Conservation (phyloP, 1,139 yeast species). For the Yamadazyma sp. region DNA sequence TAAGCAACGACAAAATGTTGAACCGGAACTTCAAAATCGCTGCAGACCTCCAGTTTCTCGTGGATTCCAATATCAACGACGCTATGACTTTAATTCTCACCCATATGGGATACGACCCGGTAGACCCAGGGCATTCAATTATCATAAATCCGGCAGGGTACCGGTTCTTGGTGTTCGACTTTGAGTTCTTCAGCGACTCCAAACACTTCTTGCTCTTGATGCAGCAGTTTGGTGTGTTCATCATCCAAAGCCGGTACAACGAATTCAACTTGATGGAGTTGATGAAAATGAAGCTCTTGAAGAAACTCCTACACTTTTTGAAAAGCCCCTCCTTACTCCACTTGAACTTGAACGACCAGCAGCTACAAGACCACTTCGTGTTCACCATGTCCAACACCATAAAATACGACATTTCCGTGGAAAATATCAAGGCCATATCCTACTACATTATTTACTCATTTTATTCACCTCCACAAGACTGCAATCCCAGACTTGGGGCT, state of each 20-base stretch:
- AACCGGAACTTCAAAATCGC: conserved; percentile 20
- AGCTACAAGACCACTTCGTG: conserved; percentile 4
- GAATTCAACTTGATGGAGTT: conserved; percentile 52
- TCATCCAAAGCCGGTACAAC: conserved; percentile 49
- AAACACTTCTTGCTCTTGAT: conserved; percentile 51
- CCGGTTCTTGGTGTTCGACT: conserved; percentile 31
- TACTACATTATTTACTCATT: conserved; percentile 37
- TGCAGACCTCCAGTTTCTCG: conserved; percentile 2
- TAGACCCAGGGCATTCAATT: conserved; percentile 26
- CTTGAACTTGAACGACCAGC: conserved; percentile 12
- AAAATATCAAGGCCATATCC: conserved; percentile 34
- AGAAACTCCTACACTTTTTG: conserved; percentile 52
- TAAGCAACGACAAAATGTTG: conserved; percentile 26
- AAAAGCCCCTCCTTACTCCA: conserved; percentile 27
- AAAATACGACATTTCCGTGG: conserved; percentile 36
- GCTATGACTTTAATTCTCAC: conserved; percentile 18
- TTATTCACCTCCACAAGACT: conserved; percentile 23
- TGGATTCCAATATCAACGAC: conserved; percentile 1
- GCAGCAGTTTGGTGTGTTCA: conserved; percentile 55
- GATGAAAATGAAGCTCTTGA: conserved; percentile 52
- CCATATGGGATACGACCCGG: conserved; percentile 26
- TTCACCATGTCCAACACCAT: conserved; percentile 22
- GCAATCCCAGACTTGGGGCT: conserved; percentile 31
- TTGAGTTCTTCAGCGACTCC: conserved; percentile 34
- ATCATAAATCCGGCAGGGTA: conserved; percentile 32